Base-by-base conservation (phyloP, 2,329 filamentous ascomycete genomes). In the Hymenoscyphus fructigenus region DNA sequence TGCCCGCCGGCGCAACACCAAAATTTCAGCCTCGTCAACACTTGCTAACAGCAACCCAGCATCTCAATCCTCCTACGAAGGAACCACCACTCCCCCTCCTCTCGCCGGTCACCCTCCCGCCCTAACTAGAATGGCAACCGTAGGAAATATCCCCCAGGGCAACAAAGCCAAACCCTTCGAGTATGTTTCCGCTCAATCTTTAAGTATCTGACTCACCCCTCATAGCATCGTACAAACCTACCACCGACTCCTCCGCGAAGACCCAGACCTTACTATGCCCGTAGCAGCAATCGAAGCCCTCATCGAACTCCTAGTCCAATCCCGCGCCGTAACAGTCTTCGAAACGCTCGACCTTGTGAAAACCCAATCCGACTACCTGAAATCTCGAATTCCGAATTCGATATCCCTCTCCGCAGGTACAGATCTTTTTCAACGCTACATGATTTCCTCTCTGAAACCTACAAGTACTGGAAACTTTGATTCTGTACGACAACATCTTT, bases 281-380 rank as follows among this genome's bases (percentile, higher is more conserved):
- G 91, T 99, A 63, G 95, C 95, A 23, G 93, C 93, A 65, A 97
- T 97, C 75, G 92, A 96, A 80, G 89, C 93, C 32, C 85, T 99
- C 66, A 95, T 98, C 71, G 87, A 90, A 75, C 89, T 95, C 66
- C 90, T 98, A 66, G 89, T 90, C 74, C 85, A 90, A 69, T 91
- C 89, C 57, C 88, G 89, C 67, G 89, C 92, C 6, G 91, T 89
- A 26, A 99, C 95, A 65, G 92, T 97, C 73, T 94, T 91, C 79
- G 95, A 99, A 81, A 97, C 94, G 41, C 90, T 98, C 76, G 90
- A 94, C 72, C 87, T 93, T 57, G 86, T 98, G 68, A 88, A 89
- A 74, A 86, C 84, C 57, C 89, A 95, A 75, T 94, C 92, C 60
- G 83, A 86, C 61, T 86, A 88, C 73, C 86, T 99, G 69, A 94